Percentiles rank a stretch among this genome's conserved stretches.
Evolutionary conservation across 345 rosid species (phyloP).

Genomic region (Gossypium ekmanianum): DNA sequence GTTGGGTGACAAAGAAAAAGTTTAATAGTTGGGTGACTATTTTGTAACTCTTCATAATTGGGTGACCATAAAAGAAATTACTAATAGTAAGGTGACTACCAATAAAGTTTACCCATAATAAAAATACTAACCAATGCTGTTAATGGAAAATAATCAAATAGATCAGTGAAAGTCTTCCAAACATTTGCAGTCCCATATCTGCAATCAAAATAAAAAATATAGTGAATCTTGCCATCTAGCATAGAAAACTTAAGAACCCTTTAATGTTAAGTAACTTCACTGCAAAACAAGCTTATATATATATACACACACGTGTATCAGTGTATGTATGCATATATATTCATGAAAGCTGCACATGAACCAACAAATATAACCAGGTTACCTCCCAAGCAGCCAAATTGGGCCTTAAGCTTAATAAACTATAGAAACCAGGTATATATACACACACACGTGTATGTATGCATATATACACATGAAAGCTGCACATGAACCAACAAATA

Average conservation of each 20-base stretch:
- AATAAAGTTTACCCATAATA: too few relatives aligned
- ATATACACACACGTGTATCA: too few relatives aligned
- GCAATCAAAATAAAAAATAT: conserved; percentile 16
- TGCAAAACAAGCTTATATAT: not conserved
- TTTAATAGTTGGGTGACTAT: too few relatives aligned
- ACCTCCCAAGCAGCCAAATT: not conserved
- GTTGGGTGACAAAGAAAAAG: too few relatives aligned
- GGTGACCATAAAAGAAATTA: too few relatives aligned
- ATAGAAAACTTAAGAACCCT: not conserved
- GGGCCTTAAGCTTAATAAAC: not conserved
- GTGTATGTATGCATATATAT: not conserved
- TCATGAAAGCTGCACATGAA: not conserved
- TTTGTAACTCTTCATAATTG: too few relatives aligned
- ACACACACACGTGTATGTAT: not conserved
- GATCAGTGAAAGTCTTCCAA: conserved; percentile 89
- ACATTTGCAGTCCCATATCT: conserved; percentile 96
- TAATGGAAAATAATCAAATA: conserved; percentile 91
- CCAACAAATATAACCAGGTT: not conserved
- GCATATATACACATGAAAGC: not conserved
- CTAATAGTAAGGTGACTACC: too few relatives aligned
- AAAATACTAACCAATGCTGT: conserved; percentile 86
- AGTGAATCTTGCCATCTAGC: not conserved
- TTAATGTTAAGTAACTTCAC: not conserved
- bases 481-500: not conserved
- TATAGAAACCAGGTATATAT: not conserved